Base-by-base conservation (phyloP, 306 rosid genomes). In the Rosa multiflora region DNA sequence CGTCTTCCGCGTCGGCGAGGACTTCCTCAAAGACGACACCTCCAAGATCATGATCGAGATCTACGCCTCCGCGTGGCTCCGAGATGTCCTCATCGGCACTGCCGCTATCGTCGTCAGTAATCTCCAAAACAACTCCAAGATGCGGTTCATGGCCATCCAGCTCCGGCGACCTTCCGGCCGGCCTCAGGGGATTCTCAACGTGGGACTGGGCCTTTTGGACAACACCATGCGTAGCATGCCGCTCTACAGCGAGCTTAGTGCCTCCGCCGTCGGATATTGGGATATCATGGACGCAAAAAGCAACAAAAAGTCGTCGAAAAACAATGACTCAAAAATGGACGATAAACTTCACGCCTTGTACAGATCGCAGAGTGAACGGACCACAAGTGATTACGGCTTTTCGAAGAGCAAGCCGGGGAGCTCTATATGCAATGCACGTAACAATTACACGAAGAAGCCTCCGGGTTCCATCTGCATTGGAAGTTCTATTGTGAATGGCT, bases 101-200 rank as follows among this genome's bases (percentile, higher is more conserved):
- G 94, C 93, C 0, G 78, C 64, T 0, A 92, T 90, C 1, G 83
- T 55, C 43, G 72, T 89, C 8, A 44, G 68, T 49, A 86, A 86
- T 77, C 87, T 92, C 32, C 63, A 75, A 2, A 87, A 83, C 75
- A 88, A 86, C 52, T 82, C 88, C 1, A 91, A 85, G 39, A 83
- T 85, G 69, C 75, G 90, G 4, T 86, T 87, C 66, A 72, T 91
- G 4, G 82, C 90, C 0, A 85, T 95, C 9, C 97, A 92, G 76
- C 77, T 95, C 48, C 91, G 91, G 29, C 88, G 93, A 0, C 94
- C 98, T 1, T 92, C 94, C 0, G 99, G 98, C 23, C 93, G 94
- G 0, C 89, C 94, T 0, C 88, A 89, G 49, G 98, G 99, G 21
- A 88, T 88, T 51, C 91, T 95, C 12, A 91, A 90, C 76, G 72